Conservation (phyloP, 805 yeast species). For the Candida khao-thaluensis region DNA sequence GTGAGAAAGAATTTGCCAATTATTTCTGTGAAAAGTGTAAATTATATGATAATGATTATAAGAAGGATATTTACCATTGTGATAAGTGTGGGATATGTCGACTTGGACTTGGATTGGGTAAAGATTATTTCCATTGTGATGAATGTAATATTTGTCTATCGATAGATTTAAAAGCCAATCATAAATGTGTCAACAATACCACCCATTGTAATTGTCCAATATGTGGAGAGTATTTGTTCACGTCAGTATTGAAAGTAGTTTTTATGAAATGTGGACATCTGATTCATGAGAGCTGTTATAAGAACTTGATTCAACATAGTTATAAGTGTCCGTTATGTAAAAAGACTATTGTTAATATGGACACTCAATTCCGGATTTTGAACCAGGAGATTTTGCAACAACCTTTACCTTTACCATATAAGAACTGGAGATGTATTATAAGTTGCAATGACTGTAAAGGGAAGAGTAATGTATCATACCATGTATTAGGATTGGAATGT, state of each 20-base stretch:
- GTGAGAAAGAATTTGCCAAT: conserved; percentile 65
- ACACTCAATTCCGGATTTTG: conserved; percentile 79
- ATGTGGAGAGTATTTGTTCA: conserved; percentile 87
- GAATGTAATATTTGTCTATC: conserved; percentile 87
- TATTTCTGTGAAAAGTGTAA: conserved; percentile 80
- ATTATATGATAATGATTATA: conserved; percentile 76
- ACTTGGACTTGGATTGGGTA: conserved; percentile 81
- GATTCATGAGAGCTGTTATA: conserved; percentile 82
- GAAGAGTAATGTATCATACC: conserved; percentile 71
- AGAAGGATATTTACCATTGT: conserved; percentile 86
- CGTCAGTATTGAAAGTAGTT: conserved; percentile 76
- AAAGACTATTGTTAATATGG: conserved; percentile 82
- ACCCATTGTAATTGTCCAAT: conserved; percentile 92
- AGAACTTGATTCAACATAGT: conserved; percentile 75
- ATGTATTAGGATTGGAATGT: conserved; percentile 84
- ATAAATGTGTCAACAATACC: conserved; percentile 80
- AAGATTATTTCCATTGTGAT: conserved; percentile 89
- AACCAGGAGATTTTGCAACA: conserved; percentile 80
- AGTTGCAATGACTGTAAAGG: conserved; percentile 88
- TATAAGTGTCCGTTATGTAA: conserved; percentile 93
- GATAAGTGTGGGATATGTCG: conserved; percentile 92
- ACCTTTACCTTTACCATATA: conserved; percentile 78
- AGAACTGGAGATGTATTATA: conserved; percentile 70
- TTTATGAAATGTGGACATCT: conserved; percentile 96
- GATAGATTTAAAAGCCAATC: conserved; percentile 71